Percentiles rank a stretch among this genome's conserved stretches.
Conservation (phyloP, 2,329 filamentous ascomycete genomes). For the Fusarium odoratissimum region DNA sequence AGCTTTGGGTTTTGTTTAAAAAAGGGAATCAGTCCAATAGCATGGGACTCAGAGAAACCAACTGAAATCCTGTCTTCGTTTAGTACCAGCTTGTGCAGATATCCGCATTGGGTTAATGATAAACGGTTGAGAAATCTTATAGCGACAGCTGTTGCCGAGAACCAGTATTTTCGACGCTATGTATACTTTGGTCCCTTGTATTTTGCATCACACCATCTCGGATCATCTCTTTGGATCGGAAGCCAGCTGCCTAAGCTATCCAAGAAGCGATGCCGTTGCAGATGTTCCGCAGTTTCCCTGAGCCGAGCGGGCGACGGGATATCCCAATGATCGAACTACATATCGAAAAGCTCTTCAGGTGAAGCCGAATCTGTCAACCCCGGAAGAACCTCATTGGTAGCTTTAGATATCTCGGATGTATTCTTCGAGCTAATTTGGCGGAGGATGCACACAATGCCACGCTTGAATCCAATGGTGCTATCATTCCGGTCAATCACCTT, state of each 20-base stretch:
- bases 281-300: not conserved
- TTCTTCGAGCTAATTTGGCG: not conserved
- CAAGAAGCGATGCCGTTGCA: not conserved
- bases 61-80: not conserved
- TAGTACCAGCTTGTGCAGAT: not conserved
- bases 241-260: not conserved
- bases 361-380: not conserved
- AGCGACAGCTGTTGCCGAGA: constrained; percentile 5
- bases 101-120: rapidly evolving
- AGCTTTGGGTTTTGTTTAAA: constrained; percentile 18
- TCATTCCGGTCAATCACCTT: not conserved
- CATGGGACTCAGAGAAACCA: not conserved
- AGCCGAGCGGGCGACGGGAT: not conserved
- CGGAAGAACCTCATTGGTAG: not conserved
- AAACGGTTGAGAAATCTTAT: constrained; percentile 1
- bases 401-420: rapidly evolving
- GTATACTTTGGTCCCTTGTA: not conserved
- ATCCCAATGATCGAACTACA: not conserved
- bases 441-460: not conserved
- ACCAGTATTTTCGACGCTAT: not conserved
- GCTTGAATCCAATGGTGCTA: not conserved
- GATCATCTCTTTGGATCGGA: rapidly evolving
- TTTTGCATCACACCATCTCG: rapidly evolving
- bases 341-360: not conserved
- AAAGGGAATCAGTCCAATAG: constrained; percentile 11